Evolutionary conservation across 345 rosid species (phyloP).

Genomic region (Ceriops zippeliana): DNA sequence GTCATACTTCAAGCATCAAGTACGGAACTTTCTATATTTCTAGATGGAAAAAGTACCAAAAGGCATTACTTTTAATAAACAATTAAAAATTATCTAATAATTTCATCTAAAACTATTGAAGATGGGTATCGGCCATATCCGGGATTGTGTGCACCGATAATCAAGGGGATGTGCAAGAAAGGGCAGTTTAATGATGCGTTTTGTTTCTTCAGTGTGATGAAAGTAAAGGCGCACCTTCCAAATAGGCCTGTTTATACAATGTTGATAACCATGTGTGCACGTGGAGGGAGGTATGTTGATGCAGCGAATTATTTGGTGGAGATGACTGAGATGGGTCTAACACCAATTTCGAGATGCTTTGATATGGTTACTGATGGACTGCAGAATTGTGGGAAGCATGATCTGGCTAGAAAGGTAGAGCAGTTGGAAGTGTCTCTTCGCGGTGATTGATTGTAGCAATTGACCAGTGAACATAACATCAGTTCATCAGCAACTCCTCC

Average conservation of each 20-base stretch:
- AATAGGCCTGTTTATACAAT: constrained; percentile 86
- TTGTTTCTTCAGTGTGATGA: constrained; percentile 84
- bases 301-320: constrained; percentile 83
- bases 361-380: constrained; percentile 89
- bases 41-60: no score
- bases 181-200: constrained; percentile 85
- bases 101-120: no score
- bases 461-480: no score
- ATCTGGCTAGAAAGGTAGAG: constrained; percentile 71
- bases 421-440: constrained; percentile 67
- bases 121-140: constrained; percentile 90
- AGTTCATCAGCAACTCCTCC: no score
- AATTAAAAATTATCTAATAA: no score
- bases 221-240: constrained; percentile 79
- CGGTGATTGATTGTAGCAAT: no score
- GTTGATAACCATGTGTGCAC: constrained; percentile 89
- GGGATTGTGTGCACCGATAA: constrained; percentile 79
- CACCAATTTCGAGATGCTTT: constrained; percentile 81
- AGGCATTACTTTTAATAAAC: no score
- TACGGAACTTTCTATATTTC: no score
- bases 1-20: no score
- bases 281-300: constrained; percentile 77
- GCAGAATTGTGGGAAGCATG: constrained; percentile 83
- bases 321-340: constrained; percentile 87
- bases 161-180: constrained; percentile 68